Evolutionary conservation across 208 protist species (phyloP).

Genomic region (Zelonia costaricensis): DNA sequence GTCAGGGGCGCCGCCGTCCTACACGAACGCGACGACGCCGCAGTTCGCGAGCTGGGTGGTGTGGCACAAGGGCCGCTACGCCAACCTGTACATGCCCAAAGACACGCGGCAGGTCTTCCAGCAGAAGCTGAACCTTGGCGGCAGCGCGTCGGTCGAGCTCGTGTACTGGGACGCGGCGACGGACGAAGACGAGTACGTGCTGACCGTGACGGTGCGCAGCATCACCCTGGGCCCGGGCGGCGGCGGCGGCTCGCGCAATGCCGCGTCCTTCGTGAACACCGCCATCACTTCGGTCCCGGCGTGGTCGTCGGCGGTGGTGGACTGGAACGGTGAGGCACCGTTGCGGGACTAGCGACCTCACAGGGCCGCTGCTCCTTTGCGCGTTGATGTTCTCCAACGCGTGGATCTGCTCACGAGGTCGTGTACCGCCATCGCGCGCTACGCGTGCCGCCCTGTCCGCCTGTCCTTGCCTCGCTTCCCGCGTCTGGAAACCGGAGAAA

Average conservation of each 20-base stretch:
- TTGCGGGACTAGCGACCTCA: constrained; percentile 34
- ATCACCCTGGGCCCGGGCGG: constrained; percentile 4
- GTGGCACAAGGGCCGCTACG: constrained; percentile 50
- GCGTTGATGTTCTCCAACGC: too few species aligned
- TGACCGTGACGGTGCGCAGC: constrained; percentile 47
- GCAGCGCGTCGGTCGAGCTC: constrained; percentile 46
- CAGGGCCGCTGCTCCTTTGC: too few species aligned
- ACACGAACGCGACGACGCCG: constrained; percentile 43
- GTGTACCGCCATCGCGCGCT: too few species aligned
- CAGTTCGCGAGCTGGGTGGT: constrained; percentile 81
- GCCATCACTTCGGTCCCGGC: constrained; percentile 54
- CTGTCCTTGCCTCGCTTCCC: too few species aligned
- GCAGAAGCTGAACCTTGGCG: constrained; percentile 50
- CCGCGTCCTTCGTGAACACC: constrained; percentile 49
- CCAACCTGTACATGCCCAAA: constrained; percentile 70
- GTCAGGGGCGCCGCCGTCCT: constrained; percentile 3
- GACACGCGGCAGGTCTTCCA: constrained; percentile 61
- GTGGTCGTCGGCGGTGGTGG: constrained; percentile 49
- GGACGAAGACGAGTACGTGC: constrained; percentile 46
- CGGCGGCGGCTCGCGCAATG: constrained; percentile 13
- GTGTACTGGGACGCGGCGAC: constrained; percentile 72
- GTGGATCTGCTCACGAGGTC: too few species aligned
- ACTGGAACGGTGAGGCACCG: constrained; percentile 70
- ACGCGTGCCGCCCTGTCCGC: too few species aligned
- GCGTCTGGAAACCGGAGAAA: too few species aligned